Percentiles rank a stretch among this genome's conserved stretches.
Evolutionary conservation across 2,329 filamentous ascomycete genomes (phyloP).

Genomic region (Apiospora pterosperma): DNA sequence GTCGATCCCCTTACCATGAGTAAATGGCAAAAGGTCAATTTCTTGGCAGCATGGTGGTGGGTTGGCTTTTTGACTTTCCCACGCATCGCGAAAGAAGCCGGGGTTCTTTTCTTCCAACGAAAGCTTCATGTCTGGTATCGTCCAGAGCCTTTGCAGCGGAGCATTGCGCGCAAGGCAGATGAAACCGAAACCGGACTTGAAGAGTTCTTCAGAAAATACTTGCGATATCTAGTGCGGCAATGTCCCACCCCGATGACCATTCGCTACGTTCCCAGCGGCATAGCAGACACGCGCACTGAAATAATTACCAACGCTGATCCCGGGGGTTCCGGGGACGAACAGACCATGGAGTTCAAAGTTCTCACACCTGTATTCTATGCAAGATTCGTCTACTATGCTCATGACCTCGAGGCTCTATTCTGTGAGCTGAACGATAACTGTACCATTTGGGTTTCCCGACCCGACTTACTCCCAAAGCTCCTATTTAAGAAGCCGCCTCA

Average conservation of each 20-base stretch:
- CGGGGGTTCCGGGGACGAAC: slow-evolving; percentile 13
- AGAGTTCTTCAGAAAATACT: slow-evolving; percentile 42
- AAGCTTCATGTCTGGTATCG: slow-evolving; percentile 62
- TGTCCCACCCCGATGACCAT: slow-evolving; percentile 43
- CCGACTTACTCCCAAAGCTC: slow-evolving; percentile 45
- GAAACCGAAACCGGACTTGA: slow-evolving; percentile 46
- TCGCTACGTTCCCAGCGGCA: slow-evolving; percentile 51
- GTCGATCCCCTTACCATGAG: slow-evolving; percentile 47
- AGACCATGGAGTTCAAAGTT: slow-evolving; percentile 53
- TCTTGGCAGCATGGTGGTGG: slow-evolving; percentile 62
- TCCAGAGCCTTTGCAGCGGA: slow-evolving; percentile 58
- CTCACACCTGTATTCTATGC: slow-evolving; percentile 66
- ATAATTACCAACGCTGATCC: slow-evolving; percentile 32
- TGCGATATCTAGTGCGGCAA: slow-evolving; percentile 46
- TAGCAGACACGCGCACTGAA: slow-evolving; percentile 33
- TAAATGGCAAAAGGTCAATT: slow-evolving; percentile 37
- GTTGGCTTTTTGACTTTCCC: slow-evolving; percentile 64
- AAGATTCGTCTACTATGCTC: slow-evolving; percentile 59
- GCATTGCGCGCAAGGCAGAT: slow-evolving; percentile 51
- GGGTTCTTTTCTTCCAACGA: slow-evolving; percentile 50
- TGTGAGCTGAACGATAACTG: slow-evolving; percentile 56
- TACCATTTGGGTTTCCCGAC: slow-evolving; percentile 55
- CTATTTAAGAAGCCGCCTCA: slow-evolving; percentile 37
- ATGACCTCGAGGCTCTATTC: slow-evolving; percentile 60
- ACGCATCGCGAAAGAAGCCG: slow-evolving; percentile 60